Conservation (phyloP, 495 filamentous ascomycete genomes). For the Thermothielavioides terrestris region DNA sequence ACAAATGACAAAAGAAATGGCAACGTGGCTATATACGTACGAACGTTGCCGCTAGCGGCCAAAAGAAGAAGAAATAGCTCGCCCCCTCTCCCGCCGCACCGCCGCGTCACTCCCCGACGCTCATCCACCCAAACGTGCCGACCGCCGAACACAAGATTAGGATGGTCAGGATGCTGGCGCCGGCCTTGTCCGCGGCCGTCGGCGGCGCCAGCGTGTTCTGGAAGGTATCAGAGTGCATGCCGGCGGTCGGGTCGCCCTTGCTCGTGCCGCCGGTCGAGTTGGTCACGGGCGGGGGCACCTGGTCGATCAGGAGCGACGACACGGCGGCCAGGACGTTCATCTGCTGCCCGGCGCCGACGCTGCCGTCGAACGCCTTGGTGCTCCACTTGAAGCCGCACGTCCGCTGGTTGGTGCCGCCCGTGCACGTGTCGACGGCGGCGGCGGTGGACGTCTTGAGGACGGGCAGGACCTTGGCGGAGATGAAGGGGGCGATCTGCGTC, state of each 20-base stretch:
- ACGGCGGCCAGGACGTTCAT: constrained; percentile 62
- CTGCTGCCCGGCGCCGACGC: constrained; percentile 55
- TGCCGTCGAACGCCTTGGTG: constrained; percentile 48
- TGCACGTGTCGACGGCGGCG: constrained; percentile 64
- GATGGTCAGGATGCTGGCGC: constrained; percentile 56
- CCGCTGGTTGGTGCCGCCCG: constrained; percentile 46
- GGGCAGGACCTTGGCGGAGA: constrained; percentile 50
- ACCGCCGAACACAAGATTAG: constrained; percentile 30
- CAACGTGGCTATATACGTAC: too few species aligned
- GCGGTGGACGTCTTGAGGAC: constrained; percentile 55
- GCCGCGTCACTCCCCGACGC: constrained; percentile 23
- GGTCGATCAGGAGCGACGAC: constrained; percentile 40
- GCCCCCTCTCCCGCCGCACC: neutral
- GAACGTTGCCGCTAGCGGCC: too few species aligned
- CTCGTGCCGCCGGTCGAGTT: constrained; percentile 55
- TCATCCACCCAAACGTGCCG: constrained; percentile 43
- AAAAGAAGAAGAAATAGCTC: neutral
- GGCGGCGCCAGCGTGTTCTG: constrained; percentile 24
- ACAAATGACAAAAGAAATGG: too few species aligned
- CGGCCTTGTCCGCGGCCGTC: constrained; percentile 54
- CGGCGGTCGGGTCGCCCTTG: constrained; percentile 53
- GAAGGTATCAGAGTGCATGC: constrained; percentile 26
- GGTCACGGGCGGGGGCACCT: constrained; percentile 44
- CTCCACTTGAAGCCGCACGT: constrained; percentile 67
- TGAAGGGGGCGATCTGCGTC: constrained; percentile 64